A percentile compares a stretch with the other conserved stretches of the same genome.
Conservation (phyloP, 371 early-diverging fungal species). For the Mycotypha africana region DNA sequence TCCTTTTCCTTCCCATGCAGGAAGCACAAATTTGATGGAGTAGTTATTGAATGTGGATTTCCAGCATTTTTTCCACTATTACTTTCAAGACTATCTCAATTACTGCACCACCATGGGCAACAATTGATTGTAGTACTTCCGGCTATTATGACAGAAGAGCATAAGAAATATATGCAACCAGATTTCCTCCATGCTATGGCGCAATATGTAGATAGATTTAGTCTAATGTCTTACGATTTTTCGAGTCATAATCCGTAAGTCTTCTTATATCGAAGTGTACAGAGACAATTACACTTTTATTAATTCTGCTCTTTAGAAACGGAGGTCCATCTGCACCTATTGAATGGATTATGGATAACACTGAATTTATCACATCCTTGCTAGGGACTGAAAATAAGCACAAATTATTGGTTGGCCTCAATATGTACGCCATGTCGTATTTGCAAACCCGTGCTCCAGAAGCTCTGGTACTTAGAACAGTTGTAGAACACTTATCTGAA, state of each 20-base stretch:
- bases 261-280: background rate
- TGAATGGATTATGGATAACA: slow-evolving; percentile 53
- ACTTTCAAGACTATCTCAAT: slow-evolving; percentile 18
- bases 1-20: slow-evolving; percentile 10
- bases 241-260: slow-evolving; percentile 36
- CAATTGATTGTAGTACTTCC: slow-evolving; percentile 50
- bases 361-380: slow-evolving; percentile 34
- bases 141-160: slow-evolving; percentile 28
- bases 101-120: slow-evolving; percentile 20
- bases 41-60: slow-evolving; percentile 51
- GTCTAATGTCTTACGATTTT: slow-evolving; percentile 63
- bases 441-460: slow-evolving; percentile 15
- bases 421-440: slow-evolving; percentile 56
- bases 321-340: slow-evolving; percentile 55
- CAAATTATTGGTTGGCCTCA: slow-evolving; percentile 49
- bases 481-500: slow-evolving; percentile 25
- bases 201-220: slow-evolving; percentile 46
- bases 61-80: slow-evolving; percentile 37
- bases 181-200: slow-evolving; percentile 33
- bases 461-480: slow-evolving; percentile 29
- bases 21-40: slow-evolving; percentile 47
- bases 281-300: too few species aligned
- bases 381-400: slow-evolving; percentile 27
- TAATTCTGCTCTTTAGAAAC: slow-evolving; percentile 19
- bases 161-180: slow-evolving; percentile 20